These are phyloP conservation scores for Hygrocybe punicea DNA, from an alignment of 768 basidiomycete species.

Conservation along the genomic window DNA sequence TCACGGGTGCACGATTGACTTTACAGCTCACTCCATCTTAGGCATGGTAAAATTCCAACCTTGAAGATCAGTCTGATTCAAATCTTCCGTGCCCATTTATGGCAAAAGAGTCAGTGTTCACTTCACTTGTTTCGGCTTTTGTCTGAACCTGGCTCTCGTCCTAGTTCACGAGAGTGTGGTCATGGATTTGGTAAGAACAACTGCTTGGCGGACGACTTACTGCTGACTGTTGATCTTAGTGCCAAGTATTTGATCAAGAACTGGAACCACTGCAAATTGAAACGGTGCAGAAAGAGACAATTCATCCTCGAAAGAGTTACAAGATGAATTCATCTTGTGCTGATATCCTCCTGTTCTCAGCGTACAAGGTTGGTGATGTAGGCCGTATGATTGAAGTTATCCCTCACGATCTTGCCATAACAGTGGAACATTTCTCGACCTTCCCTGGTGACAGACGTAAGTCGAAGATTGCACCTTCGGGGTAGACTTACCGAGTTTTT, in stretches of 20 bases:
- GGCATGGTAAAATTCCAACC: constrained; percentile 98
- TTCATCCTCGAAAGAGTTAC: constrained; percentile 99
- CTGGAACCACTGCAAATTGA: constrained; percentile 97
- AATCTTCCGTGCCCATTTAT: constrained; percentile 99
- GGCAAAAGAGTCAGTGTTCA: constrained; percentile 89
- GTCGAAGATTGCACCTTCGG: constrained; percentile 21
- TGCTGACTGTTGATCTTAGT: constrained; percentile 39
- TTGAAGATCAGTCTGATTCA: constrained; percentile 99
- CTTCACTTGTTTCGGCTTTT: constrained; percentile 23
- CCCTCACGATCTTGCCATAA: background rate
- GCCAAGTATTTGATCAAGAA: constrained; percentile 99
- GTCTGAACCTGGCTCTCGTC: constrained; percentile 3
- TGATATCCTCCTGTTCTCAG: constrained; percentile 95
- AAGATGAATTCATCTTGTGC: constrained; percentile 99
- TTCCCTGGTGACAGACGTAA: constrained; percentile 88
- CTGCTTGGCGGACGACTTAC: background rate
- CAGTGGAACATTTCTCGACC: constrained; percentile 98
- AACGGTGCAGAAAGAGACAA: constrained; percentile 99
- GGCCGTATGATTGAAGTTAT: background rate
- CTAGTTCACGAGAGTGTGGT: constrained; percentile 87
- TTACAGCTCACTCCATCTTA: constrained; percentile 24
- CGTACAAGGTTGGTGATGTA: constrained; percentile 59
- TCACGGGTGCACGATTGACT: background rate
- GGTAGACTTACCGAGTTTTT: constrained; percentile 6
- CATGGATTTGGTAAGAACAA: constrained; percentile 69